Evolutionary conservation across 257 asterid genomes (phyloP).

Genomic region (Solanum arcanum): DNA sequence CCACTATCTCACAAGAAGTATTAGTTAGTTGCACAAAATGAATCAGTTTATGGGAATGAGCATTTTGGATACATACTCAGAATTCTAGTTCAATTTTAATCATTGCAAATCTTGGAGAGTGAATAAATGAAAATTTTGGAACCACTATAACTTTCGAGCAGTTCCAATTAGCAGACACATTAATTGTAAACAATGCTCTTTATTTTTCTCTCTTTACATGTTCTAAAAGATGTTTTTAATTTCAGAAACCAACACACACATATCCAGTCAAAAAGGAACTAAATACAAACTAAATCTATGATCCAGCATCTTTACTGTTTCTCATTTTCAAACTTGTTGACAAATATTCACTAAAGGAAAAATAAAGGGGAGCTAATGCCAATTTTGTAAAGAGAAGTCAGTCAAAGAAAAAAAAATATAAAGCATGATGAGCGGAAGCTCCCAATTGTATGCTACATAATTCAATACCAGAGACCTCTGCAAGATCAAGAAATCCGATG

Average conservation of each 20-base stretch:
- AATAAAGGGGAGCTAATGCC: neutral
- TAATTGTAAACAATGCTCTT: neutral
- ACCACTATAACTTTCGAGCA: neutral
- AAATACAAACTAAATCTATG: neutral
- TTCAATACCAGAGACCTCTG: neutral
- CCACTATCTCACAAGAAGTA: neutral
- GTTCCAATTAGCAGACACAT: neutral
- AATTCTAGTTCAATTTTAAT: neutral
- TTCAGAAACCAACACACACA: neutral
- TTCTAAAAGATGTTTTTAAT: neutral
- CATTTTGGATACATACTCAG: neutral
- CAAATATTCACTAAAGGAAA: neutral
- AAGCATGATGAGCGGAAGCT: neutral
- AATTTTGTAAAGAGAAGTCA: neutral
- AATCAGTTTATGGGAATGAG: neutral
- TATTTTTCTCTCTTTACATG: neutral
- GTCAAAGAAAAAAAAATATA: neutral
- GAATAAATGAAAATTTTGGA: neutral
- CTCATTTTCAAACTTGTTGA: neutral
- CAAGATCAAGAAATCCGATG: neutral
- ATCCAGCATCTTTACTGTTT: neutral
- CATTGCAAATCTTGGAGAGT: neutral
- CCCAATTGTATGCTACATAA: neutral
- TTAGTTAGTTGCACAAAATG: neutral
- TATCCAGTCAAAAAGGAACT: neutral